Percentiles rank a stretch among this genome's conserved stretches.
phyloP scores from a whole-genome alignment of 192 early-diverging fungal genomes.

The Coemansia sp. region DNA sequence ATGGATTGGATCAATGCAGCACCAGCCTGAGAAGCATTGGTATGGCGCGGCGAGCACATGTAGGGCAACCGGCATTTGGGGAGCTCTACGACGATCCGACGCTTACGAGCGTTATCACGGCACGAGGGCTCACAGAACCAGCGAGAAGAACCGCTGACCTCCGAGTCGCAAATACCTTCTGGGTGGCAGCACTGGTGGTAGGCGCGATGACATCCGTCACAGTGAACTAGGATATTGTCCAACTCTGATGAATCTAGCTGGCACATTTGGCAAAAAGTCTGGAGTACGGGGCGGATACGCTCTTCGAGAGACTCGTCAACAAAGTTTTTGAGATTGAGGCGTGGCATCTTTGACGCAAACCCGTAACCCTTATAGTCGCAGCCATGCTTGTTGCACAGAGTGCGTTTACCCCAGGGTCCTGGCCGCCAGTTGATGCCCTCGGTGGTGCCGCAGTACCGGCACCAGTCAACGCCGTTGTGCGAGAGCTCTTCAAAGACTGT shows the following conservation, averaged over 20 bases:
- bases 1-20: neutral
- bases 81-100: conserved; percentile 54
- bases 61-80: conserved; percentile 54
- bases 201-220: conserved; percentile 83
- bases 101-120: conserved; percentile 44
- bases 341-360: conserved; percentile 84
- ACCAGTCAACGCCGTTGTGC: conserved; percentile 71
- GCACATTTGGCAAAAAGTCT: conserved; percentile 82
- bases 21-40: neutral
- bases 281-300: conserved; percentile 82
- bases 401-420: conserved; percentile 93
- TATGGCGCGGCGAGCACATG: conserved; percentile 56
- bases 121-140: conserved; percentile 55
- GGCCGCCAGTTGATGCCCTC: conserved; percentile 89
- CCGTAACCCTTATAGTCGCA: conserved; percentile 96
- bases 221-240: conserved; percentile 71
- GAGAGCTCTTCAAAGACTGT: conserved; percentile 56
- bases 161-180: conserved; percentile 29
- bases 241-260: conserved; percentile 66
- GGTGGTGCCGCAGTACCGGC: conserved; percentile 91
- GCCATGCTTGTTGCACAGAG: conserved; percentile 95
- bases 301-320: conserved; percentile 74
- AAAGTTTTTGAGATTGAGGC: conserved; percentile 81
- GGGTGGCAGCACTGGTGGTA: conserved; percentile 77
- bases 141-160: conserved; percentile 13